phyloP scores from a whole-genome alignment of 2,329 filamentous ascomycete genomes.

The Ophiosphaerella herpotricha region DNA sequence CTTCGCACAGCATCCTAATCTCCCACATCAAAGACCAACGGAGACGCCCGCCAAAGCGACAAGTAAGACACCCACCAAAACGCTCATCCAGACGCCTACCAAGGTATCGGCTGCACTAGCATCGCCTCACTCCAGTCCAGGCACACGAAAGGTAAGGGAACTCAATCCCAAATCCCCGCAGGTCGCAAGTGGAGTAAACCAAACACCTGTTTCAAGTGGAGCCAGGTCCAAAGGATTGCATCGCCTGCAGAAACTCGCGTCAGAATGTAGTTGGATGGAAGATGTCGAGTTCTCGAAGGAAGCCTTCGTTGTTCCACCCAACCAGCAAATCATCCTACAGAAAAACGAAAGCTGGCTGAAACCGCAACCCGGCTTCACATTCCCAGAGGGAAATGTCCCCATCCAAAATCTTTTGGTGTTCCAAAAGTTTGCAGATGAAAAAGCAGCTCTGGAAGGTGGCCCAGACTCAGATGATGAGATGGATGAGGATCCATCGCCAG shows the following conservation, averaged over 20 bases:
- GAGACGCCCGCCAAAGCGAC: background rate
- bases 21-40: background rate
- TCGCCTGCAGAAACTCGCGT: conserved; percentile 5
- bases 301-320: conserved; percentile 43
- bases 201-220: background rate
- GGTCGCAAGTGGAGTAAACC: background rate
- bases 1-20: background rate
- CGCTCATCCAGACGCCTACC: no score
- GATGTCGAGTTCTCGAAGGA: conserved; percentile 25
- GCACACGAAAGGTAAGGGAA: conserved; percentile 2
- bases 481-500: conserved; percentile 22
- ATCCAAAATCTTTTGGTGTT: conserved; percentile 34
- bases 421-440: conserved; percentile 21
- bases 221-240: background rate
- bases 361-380: conserved; percentile 38
- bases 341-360: conserved; percentile 44
- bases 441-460: conserved; percentile 12
- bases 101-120: background rate
- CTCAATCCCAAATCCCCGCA: no score
- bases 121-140: background rate
- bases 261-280: conserved; percentile 30
- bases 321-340: conserved; percentile 58
- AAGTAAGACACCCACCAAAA: no score
- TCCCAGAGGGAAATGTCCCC: conserved; percentile 48
- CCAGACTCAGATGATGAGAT: conserved; percentile 13